These are phyloP conservation scores for Thermochaetoides thermophila DNA, from an alignment of 495 filamentous ascomycete species.

Conservation along the genomic window DNA sequence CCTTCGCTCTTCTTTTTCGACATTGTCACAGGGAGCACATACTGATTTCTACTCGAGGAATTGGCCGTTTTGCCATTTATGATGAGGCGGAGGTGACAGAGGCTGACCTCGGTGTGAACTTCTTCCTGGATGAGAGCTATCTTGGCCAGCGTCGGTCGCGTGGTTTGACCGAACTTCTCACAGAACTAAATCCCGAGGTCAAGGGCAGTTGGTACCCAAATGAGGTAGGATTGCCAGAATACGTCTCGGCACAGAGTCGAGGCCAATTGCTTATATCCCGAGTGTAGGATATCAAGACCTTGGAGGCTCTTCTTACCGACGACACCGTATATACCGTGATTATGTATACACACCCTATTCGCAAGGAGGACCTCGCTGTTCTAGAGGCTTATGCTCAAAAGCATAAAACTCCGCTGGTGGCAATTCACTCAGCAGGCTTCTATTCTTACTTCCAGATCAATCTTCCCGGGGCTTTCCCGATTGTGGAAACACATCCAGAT, in stretches of 20 bases:
- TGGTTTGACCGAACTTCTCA: constrained; percentile 56
- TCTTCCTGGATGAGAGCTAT: constrained; percentile 73
- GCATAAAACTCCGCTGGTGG: constrained; percentile 59
- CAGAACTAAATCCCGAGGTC: constrained; percentile 94
- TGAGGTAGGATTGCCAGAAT: constrained; percentile 16
- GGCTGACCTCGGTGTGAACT: constrained; percentile 83
- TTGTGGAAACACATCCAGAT: constrained; percentile 93
- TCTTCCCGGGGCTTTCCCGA: constrained; percentile 67
- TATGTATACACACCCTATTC: constrained; percentile 57
- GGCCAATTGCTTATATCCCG: constrained; percentile 7
- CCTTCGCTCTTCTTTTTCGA: no score
- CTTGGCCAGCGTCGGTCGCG: constrained; percentile 71
- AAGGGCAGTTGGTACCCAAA: constrained; percentile 47
- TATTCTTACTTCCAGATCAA: constrained; percentile 69
- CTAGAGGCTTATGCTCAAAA: constrained; percentile 43
- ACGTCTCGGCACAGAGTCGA: neutral
- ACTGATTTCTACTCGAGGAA: constrained; percentile 33
- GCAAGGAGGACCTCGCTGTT: constrained; percentile 38
- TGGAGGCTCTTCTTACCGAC: constrained; percentile 27
- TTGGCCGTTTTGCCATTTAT: constrained; percentile 88
- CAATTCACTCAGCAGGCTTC: constrained; percentile 78
- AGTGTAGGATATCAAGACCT: constrained; percentile 8
- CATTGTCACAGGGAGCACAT: neutral
- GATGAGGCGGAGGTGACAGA: constrained; percentile 66
- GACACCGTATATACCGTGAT: constrained; percentile 54